Percentiles rank a stretch among this genome's conserved stretches.
Conservation (phyloP, 2,329 filamentous ascomycete species). For the Pseudocercospora fuligena region DNA sequence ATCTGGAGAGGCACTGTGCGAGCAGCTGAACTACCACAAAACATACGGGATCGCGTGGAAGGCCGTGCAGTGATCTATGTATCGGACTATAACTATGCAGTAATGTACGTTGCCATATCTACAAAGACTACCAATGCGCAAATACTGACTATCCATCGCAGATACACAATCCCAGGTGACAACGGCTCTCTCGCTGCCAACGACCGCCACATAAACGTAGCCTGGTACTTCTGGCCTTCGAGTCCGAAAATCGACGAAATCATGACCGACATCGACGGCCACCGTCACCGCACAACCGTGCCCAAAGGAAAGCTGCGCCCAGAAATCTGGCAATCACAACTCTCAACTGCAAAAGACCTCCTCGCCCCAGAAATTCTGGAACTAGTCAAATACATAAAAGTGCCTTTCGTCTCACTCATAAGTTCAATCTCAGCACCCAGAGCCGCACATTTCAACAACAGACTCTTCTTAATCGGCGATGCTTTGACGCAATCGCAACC, state of each 20-base stretch:
- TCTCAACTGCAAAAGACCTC: conserved; percentile 26
- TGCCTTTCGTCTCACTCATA: conserved; percentile 39
- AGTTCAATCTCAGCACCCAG: conserved; percentile 31
- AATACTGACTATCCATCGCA: neutral
- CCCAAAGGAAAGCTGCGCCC: conserved; percentile 37
- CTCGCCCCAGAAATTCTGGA: conserved; percentile 34
- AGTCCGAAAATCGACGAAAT: conserved; percentile 31
- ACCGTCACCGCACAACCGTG: conserved; percentile 35
- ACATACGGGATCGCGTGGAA: conserved; percentile 19
- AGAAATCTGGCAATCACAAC: conserved; percentile 37
- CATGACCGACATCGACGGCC: conserved; percentile 38
- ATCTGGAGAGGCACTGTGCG: conserved; percentile 31
- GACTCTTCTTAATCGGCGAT: conserved; percentile 39
- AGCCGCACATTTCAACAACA: conserved; percentile 33
- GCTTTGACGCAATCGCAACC: conserved; percentile 37
- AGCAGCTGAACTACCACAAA: conserved; percentile 16
- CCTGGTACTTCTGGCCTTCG: conserved; percentile 36
- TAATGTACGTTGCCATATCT: conserved; percentile 18
- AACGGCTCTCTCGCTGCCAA: conserved; percentile 33
- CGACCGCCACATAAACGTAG: conserved; percentile 36
- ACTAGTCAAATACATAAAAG: conserved; percentile 32
- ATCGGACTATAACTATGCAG: conserved; percentile 23
- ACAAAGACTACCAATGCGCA: no score
- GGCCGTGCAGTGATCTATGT: conserved; percentile 22
- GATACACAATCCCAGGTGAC: conserved; percentile 38